phyloP scores from a whole-genome alignment of 108 stramenopile species.

The Conticribra guillardii region DNA sequence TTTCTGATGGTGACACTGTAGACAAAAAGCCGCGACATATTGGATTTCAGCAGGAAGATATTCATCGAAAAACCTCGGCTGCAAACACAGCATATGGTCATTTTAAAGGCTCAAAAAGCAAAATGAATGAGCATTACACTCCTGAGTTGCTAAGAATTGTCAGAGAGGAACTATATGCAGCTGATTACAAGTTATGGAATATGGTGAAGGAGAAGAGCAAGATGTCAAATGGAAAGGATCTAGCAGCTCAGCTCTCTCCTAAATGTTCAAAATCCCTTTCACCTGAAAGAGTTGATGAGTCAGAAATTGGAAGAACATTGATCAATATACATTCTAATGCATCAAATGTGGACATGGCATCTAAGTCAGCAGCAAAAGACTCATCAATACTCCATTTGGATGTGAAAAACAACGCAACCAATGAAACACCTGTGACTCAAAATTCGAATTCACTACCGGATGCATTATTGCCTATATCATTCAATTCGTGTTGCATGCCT shows the following conservation, averaged over 20 bases:
- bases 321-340: no score
- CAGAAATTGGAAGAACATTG: no score
- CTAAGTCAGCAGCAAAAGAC: no score
- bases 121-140: slow-evolving; percentile 29
- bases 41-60: slow-evolving; percentile 34
- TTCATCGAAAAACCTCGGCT: slow-evolving; percentile 2
- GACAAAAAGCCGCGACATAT: slow-evolving; percentile 6
- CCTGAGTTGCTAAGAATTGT: slow-evolving; percentile 28
- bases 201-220: slow-evolving; percentile 13
- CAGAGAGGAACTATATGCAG: slow-evolving; percentile 25
- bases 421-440: neutral
- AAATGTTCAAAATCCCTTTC: no score
- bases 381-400: neutral
- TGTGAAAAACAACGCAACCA: neutral
- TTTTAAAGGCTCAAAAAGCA: slow-evolving; percentile 27
- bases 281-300: no score
- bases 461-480: slow-evolving; percentile 12
- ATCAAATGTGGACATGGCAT: no score
- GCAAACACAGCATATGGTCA: slow-evolving; percentile 33
- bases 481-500: slow-evolving; percentile 16
- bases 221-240: slow-evolving; percentile 28
- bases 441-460: slow-evolving; percentile 21
- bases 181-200: slow-evolving; percentile 22
- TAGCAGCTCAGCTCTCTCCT: slow-evolving; percentile 28
- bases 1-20: neutral